Percentiles rank a stretch among this genome's conserved stretches.
These are phyloP conservation scores for Cyclospora cayetanensis DNA, from an alignment of 169 alveolate genomes.

Conservation along the genomic window DNA sequence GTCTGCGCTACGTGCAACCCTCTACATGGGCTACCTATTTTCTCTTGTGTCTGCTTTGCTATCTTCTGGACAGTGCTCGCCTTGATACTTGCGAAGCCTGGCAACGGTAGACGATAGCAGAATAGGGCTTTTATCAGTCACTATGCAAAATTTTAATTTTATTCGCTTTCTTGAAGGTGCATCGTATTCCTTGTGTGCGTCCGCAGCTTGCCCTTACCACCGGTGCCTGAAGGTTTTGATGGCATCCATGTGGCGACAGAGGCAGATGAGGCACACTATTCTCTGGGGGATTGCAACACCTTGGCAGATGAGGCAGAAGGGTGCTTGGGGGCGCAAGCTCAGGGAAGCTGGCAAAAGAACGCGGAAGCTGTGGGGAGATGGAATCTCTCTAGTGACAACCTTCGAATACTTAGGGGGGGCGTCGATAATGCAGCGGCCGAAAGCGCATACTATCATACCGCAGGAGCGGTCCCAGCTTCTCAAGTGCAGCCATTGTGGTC, in stretches of 20 bases:
- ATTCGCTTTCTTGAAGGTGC: too few relatives aligned
- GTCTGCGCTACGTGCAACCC: too few relatives aligned
- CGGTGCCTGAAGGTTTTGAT: neutral
- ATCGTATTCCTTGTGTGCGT: neutral
- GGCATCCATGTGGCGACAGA: neutral
- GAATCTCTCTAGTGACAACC: neutral
- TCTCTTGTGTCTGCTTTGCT: too few relatives aligned
- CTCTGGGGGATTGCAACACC: neutral
- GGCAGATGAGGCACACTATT: neutral
- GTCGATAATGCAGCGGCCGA: neutral
- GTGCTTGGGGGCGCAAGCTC: neutral
- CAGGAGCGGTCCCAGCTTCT: neutral
- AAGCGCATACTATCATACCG: neutral
- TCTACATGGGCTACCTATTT: too few relatives aligned
- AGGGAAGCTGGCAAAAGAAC: neutral
- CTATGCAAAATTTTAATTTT: too few relatives aligned
- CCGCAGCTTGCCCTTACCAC: neutral
- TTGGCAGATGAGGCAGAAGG: neutral
- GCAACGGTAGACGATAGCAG: too few relatives aligned
- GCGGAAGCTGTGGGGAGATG: neutral
- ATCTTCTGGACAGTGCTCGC: too few relatives aligned
- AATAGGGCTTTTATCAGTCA: too few relatives aligned
- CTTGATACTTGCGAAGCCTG: too few relatives aligned
- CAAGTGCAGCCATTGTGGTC: neutral
- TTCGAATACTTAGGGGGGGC: neutral